A percentile compares a stretch with the other conserved stretches of the same genome.
Evolutionary conservation across 116 monocot genomes (phyloP).

Genomic region (Phalaenopsis hybrid): DNA sequence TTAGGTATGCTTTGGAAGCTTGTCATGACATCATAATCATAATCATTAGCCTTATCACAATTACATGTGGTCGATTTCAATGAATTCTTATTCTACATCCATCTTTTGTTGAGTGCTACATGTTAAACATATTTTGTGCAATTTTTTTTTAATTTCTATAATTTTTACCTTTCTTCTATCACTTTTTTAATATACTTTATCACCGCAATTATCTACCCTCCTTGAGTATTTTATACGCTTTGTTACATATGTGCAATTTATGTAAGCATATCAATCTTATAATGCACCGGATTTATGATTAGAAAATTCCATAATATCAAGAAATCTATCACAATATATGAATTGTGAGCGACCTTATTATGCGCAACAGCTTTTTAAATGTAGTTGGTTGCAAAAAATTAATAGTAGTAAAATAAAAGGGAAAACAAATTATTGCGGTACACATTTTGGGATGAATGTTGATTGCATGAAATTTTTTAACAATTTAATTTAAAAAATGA

Average conservation of each 20-base stretch:
- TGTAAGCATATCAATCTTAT: not conserved
- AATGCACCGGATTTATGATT: not conserved
- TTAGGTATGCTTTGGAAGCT: slow-evolving; percentile 36
- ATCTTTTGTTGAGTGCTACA: not conserved
- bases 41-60: not conserved
- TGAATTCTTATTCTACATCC: not conserved
- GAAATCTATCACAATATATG: not conserved
- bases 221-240: not conserved
- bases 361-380: not conserved
- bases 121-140: not conserved
- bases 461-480: not conserved
- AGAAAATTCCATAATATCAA: not conserved
- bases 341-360: not conserved
- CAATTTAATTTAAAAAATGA: not conserved
- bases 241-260: not conserved
- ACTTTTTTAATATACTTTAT: not conserved
- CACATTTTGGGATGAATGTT: not conserved
- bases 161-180: not conserved
- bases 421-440: not conserved
- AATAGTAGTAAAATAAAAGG: too few species aligned
- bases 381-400: not conserved
- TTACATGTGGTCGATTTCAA: not conserved
- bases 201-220: not conserved
- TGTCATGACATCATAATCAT: not conserved
- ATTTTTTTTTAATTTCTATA: not conserved